Conservation (phyloP, 306 rosid genomes). For the Oemleria cerasiformis region DNA sequence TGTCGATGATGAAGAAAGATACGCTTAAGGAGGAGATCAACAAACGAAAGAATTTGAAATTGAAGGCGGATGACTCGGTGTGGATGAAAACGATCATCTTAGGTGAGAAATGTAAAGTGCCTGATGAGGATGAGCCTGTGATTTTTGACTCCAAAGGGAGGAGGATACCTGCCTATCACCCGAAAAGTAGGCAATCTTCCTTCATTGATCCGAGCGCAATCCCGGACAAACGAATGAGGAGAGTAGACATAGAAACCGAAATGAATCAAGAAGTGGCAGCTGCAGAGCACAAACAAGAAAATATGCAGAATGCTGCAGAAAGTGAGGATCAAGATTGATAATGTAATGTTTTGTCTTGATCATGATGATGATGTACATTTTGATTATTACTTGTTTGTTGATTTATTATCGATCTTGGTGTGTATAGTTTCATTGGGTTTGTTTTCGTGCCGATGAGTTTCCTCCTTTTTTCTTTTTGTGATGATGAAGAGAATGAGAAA, state of each 20-base stretch:
- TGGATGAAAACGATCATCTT: slow-evolving; percentile 88
- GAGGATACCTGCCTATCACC: slow-evolving; percentile 61
- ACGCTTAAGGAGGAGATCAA: slow-evolving; percentile 25
- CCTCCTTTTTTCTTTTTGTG: neutral
- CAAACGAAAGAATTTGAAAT: slow-evolving; percentile 22
- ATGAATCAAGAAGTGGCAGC: neutral
- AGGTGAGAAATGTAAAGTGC: slow-evolving; percentile 66
- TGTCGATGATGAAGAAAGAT: slow-evolving; percentile 40
- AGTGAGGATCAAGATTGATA: slow-evolving; percentile 1
- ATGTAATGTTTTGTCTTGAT: neutral
- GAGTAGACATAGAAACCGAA: neutral
- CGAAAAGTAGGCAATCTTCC: slow-evolving; percentile 38
- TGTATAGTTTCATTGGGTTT: neutral
- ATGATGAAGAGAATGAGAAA: neutral
- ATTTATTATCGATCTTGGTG: neutral
- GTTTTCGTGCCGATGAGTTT: neutral
- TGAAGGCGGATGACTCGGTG: slow-evolving; percentile 54
- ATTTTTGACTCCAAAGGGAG: slow-evolving; percentile 61
- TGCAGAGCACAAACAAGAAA: neutral
- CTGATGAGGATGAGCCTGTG: slow-evolving; percentile 47
- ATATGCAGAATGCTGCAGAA: neutral
- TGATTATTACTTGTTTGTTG: neutral
- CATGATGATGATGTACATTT: neutral
- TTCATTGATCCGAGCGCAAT: slow-evolving; percentile 14
- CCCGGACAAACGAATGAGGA: neutral